Conservation (phyloP, 176 grass and related monocot species). For the Thalia dealbata region DNA sequence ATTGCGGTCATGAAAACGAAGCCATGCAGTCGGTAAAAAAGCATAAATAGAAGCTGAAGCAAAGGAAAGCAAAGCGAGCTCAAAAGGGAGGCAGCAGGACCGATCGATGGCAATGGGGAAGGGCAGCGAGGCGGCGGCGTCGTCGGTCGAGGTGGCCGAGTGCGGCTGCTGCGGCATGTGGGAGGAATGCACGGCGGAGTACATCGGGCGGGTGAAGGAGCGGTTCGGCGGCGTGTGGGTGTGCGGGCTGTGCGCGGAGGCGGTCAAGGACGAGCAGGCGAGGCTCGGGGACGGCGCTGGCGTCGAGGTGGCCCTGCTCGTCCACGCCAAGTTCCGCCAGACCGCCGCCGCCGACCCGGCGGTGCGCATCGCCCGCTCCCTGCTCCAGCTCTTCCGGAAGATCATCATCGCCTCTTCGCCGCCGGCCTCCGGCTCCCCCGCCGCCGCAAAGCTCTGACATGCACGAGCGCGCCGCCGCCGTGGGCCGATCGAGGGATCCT, state of each 20-base stretch:
- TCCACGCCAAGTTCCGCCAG: constrained; percentile 40
- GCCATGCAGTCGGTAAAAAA: neutral
- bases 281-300: constrained; percentile 27
- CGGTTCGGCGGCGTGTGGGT: constrained; percentile 53
- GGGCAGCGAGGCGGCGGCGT: neutral
- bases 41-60: neutral
- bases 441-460: neutral
- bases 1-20: too few relatives aligned
- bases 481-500: neutral
- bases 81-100: neutral
- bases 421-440: neutral
- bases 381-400: constrained; percentile 43
- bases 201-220: constrained; percentile 35
- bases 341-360: constrained; percentile 16
- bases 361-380: constrained; percentile 28
- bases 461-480: neutral
- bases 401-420: constrained; percentile 8
- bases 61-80: neutral
- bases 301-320: constrained; percentile 27
- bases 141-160: constrained; percentile 22
- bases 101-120: neutral
- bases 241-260: constrained; percentile 56
- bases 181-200: constrained; percentile 53
- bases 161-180: constrained; percentile 48
- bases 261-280: constrained; percentile 45